Conservation (phyloP, 2,329 filamentous ascomycete genomes). For the Colletotrichum sp. region DNA sequence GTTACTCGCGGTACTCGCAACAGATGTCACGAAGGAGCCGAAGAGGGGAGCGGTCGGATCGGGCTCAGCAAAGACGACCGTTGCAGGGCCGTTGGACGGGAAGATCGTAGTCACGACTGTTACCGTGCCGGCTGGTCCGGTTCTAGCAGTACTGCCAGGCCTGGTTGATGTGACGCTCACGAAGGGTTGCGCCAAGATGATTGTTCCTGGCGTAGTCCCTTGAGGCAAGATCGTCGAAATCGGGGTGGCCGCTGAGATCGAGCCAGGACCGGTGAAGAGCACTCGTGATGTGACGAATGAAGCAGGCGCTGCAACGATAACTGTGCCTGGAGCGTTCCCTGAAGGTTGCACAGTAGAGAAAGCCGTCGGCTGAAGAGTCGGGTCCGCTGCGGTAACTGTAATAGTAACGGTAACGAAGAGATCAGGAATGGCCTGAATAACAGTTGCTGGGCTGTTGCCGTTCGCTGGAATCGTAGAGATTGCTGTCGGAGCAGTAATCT, state of each 20-base stretch:
- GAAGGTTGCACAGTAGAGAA: not conserved
- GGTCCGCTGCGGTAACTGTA: not conserved
- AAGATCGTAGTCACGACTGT: not conserved
- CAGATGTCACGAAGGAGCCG: not conserved
- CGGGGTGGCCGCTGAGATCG: not conserved
- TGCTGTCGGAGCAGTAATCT: not conserved
- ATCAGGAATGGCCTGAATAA: not conserved
- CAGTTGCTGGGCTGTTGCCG: not conserved
- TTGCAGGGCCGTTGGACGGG: not conserved
- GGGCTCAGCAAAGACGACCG: not conserved
- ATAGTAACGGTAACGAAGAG: not conserved
- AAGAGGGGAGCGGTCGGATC: not conserved
- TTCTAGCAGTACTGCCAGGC: too few species aligned
- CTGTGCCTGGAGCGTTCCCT: not conserved
- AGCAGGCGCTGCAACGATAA: not conserved
- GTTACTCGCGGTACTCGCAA: not conserved
- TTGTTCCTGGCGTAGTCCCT: not conserved
- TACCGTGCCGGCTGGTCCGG: not conserved
- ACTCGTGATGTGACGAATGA: not conserved
- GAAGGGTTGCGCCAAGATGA: slow-evolving; percentile 1
- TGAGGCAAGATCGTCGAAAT: slow-evolving; percentile 8
- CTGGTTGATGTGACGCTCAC: not conserved
- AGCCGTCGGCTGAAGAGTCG: not conserved
- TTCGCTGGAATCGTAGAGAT: not conserved
- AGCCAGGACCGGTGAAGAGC: not conserved